Percentiles rank a stretch among this genome's conserved stretches.
Conservation (phyloP, 1,139 yeast species). For the Saccharomyces hybrid region DNA sequence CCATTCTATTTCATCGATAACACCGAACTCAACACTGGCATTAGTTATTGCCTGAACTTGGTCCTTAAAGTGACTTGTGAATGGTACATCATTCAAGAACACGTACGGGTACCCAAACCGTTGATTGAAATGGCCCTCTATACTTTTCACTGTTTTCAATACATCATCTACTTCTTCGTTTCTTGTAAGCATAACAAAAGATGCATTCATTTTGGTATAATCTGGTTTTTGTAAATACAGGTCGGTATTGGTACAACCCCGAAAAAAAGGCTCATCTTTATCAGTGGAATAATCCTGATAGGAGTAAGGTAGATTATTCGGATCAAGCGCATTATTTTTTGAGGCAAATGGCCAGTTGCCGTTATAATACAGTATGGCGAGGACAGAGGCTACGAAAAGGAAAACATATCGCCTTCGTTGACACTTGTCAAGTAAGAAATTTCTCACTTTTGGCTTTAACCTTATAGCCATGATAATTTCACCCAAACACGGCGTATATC, state of each 20-base stretch:
- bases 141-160: slow-evolving; percentile 54
- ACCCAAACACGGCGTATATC: background rate
- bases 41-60: slow-evolving; percentile 44
- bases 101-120: slow-evolving; percentile 87
- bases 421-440: background rate
- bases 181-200: slow-evolving; percentile 69
- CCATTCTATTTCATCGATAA: slow-evolving; percentile 25
- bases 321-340: background rate
- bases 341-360: background rate
- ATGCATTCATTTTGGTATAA: slow-evolving; percentile 53
- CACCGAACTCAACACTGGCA: slow-evolving; percentile 34
- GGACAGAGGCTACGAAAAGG: background rate
- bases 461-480: background rate
- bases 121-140: slow-evolving; percentile 79
- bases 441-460: background rate
- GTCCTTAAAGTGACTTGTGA: slow-evolving; percentile 52
- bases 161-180: slow-evolving; percentile 67
- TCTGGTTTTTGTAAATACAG: slow-evolving; percentile 30
- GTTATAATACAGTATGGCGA: background rate
- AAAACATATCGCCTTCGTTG: background rate
- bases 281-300: slow-evolving; percentile 13
- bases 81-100: slow-evolving; percentile 69
- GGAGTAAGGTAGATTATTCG: slow-evolving; percentile 9
- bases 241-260: slow-evolving; percentile 41
- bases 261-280: slow-evolving; percentile 35